Evolutionary conservation across 768 basidiomycete genomes (phyloP), one percentile per base, ranked within the genome.

Genomic region (Psilocybe subaeruginosa): DNA sequence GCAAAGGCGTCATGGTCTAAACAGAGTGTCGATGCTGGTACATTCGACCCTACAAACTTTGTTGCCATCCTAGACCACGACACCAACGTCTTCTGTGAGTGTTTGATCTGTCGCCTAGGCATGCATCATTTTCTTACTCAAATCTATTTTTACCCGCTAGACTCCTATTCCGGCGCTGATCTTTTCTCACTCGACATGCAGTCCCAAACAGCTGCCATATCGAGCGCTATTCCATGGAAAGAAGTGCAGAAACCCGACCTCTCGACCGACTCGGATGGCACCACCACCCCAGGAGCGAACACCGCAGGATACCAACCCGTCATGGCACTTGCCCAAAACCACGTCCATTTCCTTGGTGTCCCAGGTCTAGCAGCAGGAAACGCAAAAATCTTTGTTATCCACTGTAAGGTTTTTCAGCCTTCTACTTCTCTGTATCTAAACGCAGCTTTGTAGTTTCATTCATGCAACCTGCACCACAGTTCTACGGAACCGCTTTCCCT

Each of bases 41-140:
- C 73, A 56, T 88, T 90, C 66, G 87, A 95, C 71, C 82, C 86
- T 3, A 73, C 80, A 2, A 83, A 85, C 17, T 89, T 88, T 68
- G 81, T 78, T 29, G 84, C 91, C 29, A 87, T 97, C 62, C 83
- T 98, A 35, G 95, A 98, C 76, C 95, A 97, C 65, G 95, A 98
- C 73, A 98, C 95, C 53, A 95, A 97, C 63, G 86, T 90, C 61
- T 90, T 97, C 76, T 95, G 90, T 91, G 72, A 64, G 80, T 74
- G 55, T 55, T 47, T 56, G 49, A 19, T 45, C 43, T 31, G 4
- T 53, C 39, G 4, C 53, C 14, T 61, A 7, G 0, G 9, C 31
- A 35, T 63, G 53, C 41, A 35, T 8, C 43, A 30, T 56, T 33
- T 14, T 56, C 23, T 54, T 14, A 50, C 58, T 41, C 17, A n/a